phyloP scores from a whole-genome alignment of 2,329 filamentous ascomycete genomes.

The Pseudocercospora pini-densiflorae region DNA sequence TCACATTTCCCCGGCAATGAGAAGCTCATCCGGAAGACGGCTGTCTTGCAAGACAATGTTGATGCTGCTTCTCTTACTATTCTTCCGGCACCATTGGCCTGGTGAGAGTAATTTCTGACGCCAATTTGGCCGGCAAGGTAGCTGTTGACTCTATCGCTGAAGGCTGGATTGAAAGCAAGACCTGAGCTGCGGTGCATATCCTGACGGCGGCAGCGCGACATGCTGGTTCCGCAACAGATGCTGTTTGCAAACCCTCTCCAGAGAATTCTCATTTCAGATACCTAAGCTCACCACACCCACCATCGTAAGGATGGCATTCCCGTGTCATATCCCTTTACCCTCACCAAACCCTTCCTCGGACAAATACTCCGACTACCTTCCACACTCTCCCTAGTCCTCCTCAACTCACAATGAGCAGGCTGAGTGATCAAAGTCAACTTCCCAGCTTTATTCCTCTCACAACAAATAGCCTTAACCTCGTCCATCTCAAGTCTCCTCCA shows the following conservation, averaged over 20 bases:
- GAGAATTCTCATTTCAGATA: no score
- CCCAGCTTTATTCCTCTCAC: slow-evolving; percentile 16
- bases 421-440: slow-evolving; percentile 23
- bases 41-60: no score
- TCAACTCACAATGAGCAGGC: slow-evolving; percentile 24
- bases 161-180: slow-evolving; percentile 48
- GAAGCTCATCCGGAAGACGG: no score
- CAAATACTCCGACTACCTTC: slow-evolving; percentile 26
- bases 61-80: no score
- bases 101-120: slow-evolving; percentile 56
- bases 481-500: slow-evolving; percentile 20
- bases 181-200: slow-evolving; percentile 36
- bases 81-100: no score
- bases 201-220: no score
- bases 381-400: slow-evolving; percentile 20
- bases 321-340: slow-evolving; percentile 14
- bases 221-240: no score
- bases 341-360: slow-evolving; percentile 26
- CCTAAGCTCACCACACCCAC: slow-evolving; percentile 29
- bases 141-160: slow-evolving; percentile 65
- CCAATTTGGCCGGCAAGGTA: slow-evolving; percentile 63
- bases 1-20: no score
- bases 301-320: slow-evolving; percentile 24
- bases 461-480: slow-evolving; percentile 18
- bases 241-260: no score